Base-by-base conservation (phyloP, 1,284 basidiomycete species). In the Meira miltonrushii region DNA sequence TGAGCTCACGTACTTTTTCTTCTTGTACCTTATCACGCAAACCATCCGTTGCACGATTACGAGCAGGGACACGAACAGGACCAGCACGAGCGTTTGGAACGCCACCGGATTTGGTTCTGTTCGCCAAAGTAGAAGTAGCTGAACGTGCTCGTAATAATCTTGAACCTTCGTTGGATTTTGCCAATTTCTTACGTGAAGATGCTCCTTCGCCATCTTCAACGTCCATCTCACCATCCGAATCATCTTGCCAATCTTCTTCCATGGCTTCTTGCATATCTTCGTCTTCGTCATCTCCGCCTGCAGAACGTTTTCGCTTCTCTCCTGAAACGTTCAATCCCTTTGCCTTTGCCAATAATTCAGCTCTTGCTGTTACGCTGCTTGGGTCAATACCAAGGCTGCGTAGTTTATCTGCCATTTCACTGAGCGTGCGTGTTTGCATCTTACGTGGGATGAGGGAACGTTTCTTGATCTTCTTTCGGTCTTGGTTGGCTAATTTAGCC, bases 361-460 rank as follows among this genome's bases (percentile, higher is more conserved):
- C 95, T 38, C 94, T 87, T 67, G 89, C 89, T 77, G 92, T 85
- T 71, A 99, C 87, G 57, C 85, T 85, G 67, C 86, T 87, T 5
- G 94, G 89, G 78, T 99, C 90, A 66, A 92, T 84, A 0, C 95
- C 94, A 10, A 89, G 88, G 71, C 86, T 86, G 39, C 88, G 89
- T 79, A 98, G 82, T 72, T 86, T 87, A 11, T 84, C 80, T 41
- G 89, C 87, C 77, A 98, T 86, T 78, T 96, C 90, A 53, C 85
- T 84, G 39, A 98, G 81, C n/a, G 90, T 91, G 57, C 91, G 87
- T 63, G 90, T 83, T 59, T 88, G 87, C 59, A 74, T 63, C 64
- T 74, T 75, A 25, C 88, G 88, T 55, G 91, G 93, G 57, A 93
- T 87, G 6, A 90, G 92, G 11, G 95, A 84, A 50, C 87, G 85